A percentile compares a stretch with the other conserved stretches of the same genome.
Conservation (phyloP, 176 grass and related monocot genomes). For the Melocanna baccifera region DNA sequence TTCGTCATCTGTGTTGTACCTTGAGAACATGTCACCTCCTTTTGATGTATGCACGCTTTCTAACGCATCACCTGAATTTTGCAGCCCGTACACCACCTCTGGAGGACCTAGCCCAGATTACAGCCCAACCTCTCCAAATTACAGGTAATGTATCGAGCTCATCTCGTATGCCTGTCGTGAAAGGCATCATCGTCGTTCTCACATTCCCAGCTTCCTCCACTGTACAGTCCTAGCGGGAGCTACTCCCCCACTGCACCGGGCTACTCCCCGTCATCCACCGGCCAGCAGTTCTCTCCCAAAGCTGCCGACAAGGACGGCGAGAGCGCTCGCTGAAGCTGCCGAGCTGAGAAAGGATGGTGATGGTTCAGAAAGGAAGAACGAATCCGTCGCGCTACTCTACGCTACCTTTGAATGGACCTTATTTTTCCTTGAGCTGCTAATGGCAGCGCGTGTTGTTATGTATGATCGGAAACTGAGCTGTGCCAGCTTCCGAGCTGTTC, state of each 20-base stretch:
- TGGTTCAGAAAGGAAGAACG: background rate
- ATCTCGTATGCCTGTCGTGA: background rate
- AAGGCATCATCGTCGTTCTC: background rate
- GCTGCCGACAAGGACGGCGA: conserved; percentile 50
- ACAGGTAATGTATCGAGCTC: conserved; percentile 47
- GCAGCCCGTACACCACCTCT: conserved; percentile 65
- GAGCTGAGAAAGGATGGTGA: background rate
- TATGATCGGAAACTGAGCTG: background rate
- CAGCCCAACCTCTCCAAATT: conserved; percentile 88
- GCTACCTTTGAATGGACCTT: background rate
- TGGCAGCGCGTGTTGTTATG: background rate
- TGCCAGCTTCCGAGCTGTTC: background rate
- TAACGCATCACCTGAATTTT: background rate
- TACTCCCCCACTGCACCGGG: conserved; percentile 87
- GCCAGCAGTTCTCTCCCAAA: conserved; percentile 60
- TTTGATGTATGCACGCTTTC: background rate
- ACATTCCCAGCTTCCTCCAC: background rate
- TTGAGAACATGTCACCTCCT: background rate
- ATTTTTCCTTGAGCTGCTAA: conserved; percentile 13
- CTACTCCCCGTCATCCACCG: conserved; percentile 72
- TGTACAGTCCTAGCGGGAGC: conserved; percentile 79
- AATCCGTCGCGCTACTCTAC: background rate
- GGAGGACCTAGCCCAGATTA: conserved; percentile 73
- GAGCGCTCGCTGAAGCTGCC: conserved; percentile 27
- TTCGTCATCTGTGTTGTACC: background rate